Conservation (phyloP, 495 filamentous ascomycete genomes). For the Aspergillus mulundensis region DNA sequence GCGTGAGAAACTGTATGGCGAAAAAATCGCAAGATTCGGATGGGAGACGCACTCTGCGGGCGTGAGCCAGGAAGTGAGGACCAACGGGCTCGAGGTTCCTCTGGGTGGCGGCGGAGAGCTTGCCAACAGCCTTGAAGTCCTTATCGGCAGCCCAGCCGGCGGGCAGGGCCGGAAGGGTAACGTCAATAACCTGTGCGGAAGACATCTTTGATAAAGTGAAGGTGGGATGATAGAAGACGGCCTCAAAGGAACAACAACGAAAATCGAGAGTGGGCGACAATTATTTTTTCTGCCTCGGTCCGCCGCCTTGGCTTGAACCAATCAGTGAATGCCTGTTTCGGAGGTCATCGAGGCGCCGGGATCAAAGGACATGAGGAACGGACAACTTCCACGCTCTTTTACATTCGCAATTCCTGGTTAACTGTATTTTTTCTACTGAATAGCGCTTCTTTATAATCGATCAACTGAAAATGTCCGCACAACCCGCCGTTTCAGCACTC, state of each 20-base stretch:
- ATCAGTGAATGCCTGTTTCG: conserved; percentile 30
- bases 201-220: conserved; percentile 38
- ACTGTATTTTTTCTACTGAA: not conserved
- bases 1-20: not conserved
- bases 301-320: conserved; percentile 25
- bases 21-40: not conserved
- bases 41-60: conserved; percentile 65
- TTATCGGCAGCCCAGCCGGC: conserved; percentile 83
- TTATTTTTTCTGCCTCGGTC: conserved; percentile 35
- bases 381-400: not conserved
- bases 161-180: conserved; percentile 72
- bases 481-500: conserved; percentile 54
- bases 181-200: conserved; percentile 39
- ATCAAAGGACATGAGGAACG: not conserved
- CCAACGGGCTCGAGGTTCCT: conserved; percentile 92
- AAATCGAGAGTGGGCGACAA: conserved; percentile 18
- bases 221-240: conserved; percentile 12
- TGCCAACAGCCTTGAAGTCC: conserved; percentile 78
- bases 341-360: conserved; percentile 20
- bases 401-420: not conserved
- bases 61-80: conserved; percentile 95
- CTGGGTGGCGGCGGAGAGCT: conserved; percentile 64
- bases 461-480: conserved; percentile 19
- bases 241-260: conserved; percentile 13
- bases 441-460: not conserved